Evolutionary conservation across 2,329 filamentous ascomycete species (phyloP).

Genomic region (Botrytis hyacinthi): DNA sequence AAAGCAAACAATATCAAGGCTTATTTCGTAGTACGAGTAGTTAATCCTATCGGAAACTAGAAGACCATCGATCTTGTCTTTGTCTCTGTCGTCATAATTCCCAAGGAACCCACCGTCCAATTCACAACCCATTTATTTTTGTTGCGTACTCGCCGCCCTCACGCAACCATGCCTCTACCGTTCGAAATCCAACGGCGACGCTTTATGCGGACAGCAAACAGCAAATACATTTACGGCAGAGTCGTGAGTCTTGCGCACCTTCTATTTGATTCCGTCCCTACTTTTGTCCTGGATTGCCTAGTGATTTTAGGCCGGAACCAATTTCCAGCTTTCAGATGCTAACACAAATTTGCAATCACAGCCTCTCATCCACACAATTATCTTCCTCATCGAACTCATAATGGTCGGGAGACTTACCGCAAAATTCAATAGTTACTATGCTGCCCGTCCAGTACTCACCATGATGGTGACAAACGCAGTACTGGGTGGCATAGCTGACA

Average conservation of each 20-base stretch:
- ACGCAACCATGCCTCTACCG: slow-evolving; percentile 46
- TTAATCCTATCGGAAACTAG: neutral
- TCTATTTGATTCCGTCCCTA: neutral
- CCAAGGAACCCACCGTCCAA: slow-evolving; percentile 2
- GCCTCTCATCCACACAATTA: slow-evolving; percentile 82
- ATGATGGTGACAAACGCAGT: slow-evolving; percentile 99
- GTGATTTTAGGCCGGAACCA: neutral
- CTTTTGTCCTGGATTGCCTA: neutral
- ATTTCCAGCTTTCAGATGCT: slow-evolving; percentile 3
- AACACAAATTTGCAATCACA: slow-evolving; percentile 43
- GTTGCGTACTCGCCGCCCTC: neutral
- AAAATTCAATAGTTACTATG: slow-evolving; percentile 93
- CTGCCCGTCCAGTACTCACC: slow-evolving; percentile 89
- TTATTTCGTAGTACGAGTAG: neutral
- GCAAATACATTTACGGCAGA: slow-evolving; percentile 70
- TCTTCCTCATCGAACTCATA: slow-evolving; percentile 86
- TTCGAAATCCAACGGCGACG: slow-evolving; percentile 60
- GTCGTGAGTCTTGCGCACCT: slow-evolving; percentile 56
- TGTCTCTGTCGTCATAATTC: slow-evolving; percentile 18
- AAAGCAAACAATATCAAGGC: neutral
- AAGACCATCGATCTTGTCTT: slow-evolving; percentile 13
- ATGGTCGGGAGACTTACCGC: slow-evolving; percentile 77
- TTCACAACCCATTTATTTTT: slow-evolving; percentile 6
- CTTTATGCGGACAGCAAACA: slow-evolving; percentile 64
- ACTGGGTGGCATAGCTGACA: slow-evolving; percentile 92